Evolutionary conservation across 257 asterid genomes (phyloP), one percentile per base, ranked within the genome.

Genomic region (Striga asiatica): DNA sequence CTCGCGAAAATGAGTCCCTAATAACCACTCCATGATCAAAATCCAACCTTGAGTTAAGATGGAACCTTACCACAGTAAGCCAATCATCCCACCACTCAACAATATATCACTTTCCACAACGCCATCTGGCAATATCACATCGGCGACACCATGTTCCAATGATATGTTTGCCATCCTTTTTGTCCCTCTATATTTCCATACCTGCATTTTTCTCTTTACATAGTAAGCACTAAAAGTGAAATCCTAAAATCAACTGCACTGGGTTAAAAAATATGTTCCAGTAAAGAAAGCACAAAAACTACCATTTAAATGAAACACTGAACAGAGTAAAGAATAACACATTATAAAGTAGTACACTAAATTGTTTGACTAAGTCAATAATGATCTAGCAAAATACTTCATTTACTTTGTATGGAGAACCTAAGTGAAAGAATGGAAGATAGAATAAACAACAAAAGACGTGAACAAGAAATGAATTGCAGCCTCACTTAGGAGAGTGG

Each of bases 111-210:
- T 71, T 50, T 56, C 65, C 34, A 61, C 18, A 38, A 62, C 32
- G 56, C 98, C 98, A 43, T 74, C 62, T 8, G 77, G 76, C 68
- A 19, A 63, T 68, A 54, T 64, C 34, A 84, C 75, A 59, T 74
- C 72, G 66, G 85, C 69, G 47, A 65, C 74, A 10, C 63, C 65
- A 46, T 80, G 88, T 55, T 77, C 84, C 78, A 91, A 47, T 1
- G 89, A 81, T 60, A 64, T 54, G 66, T 76, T 78, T 21, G 78
- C 84, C 60, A 61, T 66, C 66, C 64, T 73, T 66, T 56, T 52
- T 14, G 95, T 87, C 55, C 58, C 71, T 34, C 56, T 38, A 73
- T 81, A 87, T 58, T 78, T 82, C 92, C 84, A 84, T 47, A 84
- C 61, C 98, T 89, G 74, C 62, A 69, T 35, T 20, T 59, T 31